Base-by-base conservation (phyloP, 2,329 filamentous ascomycete genomes). In the Cytospora chrysosperma region DNA sequence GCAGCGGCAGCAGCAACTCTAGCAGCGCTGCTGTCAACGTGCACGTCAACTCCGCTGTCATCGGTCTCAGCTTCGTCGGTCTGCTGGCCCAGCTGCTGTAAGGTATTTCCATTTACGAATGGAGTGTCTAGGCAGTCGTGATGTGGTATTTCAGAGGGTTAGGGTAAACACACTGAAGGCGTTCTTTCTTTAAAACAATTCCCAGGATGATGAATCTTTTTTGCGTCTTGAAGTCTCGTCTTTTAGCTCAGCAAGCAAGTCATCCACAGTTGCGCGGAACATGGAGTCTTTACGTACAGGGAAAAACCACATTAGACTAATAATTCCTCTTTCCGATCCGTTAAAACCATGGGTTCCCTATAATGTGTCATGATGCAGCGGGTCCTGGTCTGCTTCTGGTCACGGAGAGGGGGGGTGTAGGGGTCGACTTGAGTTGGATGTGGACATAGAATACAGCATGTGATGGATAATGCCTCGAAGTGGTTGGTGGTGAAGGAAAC, bases 31-130 rank as follows among this genome's bases (percentile, higher is more conserved):
- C 80, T 59, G 78, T 81, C 53, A 79, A 78, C 60, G 65, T 82
- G 47, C 73, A 74, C 63, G 74, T 81, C 69, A 85, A 82, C 78
- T 75, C 76, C 65, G 75, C 81, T 47, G 69, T 81, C 26, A 72
- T 86, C 52, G 79, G 76, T 63, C 74, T 84, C 59, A 81, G 77
- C 65, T 75, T 78, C 61, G 67, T 83, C 52, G 81, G 77, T 68
- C 81, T 74, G 56, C 61, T 85, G 64, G 78, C 79, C 61, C 80
- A 83, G 70, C 75, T 85, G 70, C 73, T 87, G 75, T 86, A 84
- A 82, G 32, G 27, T 62, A 27, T 28, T 34, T 26, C n/a, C 55
- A 24, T 50, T 47, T 58, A 56, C 15, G 50, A n/a, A 55, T 68
- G 61, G 56, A 51, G 59, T 55, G 57, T 59, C 56, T 57, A 49